These are phyloP conservation scores for Limnanthes douglasii DNA, from an alignment of 345 rosid species.

Conservation along the genomic window DNA sequence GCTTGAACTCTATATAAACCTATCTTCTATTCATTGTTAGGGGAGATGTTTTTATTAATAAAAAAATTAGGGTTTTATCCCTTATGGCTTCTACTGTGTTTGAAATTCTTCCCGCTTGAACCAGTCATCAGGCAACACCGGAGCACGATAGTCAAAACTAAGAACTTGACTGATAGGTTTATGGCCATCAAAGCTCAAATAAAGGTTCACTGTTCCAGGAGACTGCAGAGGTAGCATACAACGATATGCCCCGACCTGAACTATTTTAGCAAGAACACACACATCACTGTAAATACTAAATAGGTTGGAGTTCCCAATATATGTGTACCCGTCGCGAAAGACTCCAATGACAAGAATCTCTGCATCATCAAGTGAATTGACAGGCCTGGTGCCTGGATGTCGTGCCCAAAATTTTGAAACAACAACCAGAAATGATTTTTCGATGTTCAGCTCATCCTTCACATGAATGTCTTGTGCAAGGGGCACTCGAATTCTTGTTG, in stretches of 20 bases:
- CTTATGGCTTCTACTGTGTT: too few species aligned
- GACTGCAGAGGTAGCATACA: conserved; percentile 54
- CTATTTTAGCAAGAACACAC: conserved; percentile 35
- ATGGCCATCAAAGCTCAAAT: conserved; percentile 62
- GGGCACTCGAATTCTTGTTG: too few species aligned
- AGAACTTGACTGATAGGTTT: conserved; percentile 68
- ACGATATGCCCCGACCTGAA: conserved; percentile 79
- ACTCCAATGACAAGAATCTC: conserved; percentile 65
- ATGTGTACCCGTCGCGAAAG: conserved; percentile 36
- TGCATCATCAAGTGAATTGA: too few species aligned
- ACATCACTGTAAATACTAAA: conserved; percentile 61
- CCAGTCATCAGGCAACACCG: conserved; percentile 17
- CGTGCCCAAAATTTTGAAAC: too few species aligned
- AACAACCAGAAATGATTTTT: too few species aligned
- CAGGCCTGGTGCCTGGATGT: too few species aligned
- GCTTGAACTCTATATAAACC: too few species aligned
- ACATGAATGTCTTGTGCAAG: too few species aligned
- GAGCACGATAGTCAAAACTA: conserved; percentile 55
- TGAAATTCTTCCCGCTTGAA: conserved; percentile 65
- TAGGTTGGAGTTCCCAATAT: conserved; percentile 42
- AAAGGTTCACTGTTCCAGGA: conserved; percentile 53
- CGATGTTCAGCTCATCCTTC: too few species aligned
- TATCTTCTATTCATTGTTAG: too few species aligned
- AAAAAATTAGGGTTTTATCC: too few species aligned
- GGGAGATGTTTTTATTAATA: too few species aligned